A percentile compares a stretch with the other conserved stretches of the same genome.
Conservation (phyloP, 108 stramenopile species). For the Cyclotella baltica region DNA sequence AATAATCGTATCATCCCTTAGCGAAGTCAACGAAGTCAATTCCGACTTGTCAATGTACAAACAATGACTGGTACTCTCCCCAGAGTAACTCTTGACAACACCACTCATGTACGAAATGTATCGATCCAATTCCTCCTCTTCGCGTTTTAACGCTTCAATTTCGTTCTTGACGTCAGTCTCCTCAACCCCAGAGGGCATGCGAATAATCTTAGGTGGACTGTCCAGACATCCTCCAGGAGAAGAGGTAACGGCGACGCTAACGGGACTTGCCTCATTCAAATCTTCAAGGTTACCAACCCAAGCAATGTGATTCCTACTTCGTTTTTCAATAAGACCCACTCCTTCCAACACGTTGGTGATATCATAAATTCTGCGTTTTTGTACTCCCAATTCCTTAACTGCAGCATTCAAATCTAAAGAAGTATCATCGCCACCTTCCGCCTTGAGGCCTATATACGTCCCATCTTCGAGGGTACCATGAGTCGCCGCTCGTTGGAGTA, state of each 20-base stretch:
- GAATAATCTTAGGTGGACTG: conserved; percentile 41
- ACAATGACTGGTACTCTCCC: conserved; percentile 21
- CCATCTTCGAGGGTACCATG: conserved; percentile 54
- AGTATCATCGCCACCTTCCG: conserved; percentile 34
- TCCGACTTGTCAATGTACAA: conserved; percentile 78
- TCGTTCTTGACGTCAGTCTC: conserved; percentile 33
- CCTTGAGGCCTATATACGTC: conserved; percentile 24
- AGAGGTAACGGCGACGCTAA: not conserved
- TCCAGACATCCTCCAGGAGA: not conserved
- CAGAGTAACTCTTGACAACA: conserved; percentile 36
- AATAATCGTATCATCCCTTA: conserved; percentile 84
- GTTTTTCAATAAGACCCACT: conserved; percentile 88
- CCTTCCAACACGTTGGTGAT: conserved; percentile 97
- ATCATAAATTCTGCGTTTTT: conserved; percentile 95
- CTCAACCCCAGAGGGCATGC: conserved; percentile 3
- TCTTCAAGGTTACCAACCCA: conserved; percentile 59
- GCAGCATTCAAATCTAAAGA: conserved; percentile 92
- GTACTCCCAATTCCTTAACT: conserved; percentile 82
- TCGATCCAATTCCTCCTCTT: conserved; percentile 45
- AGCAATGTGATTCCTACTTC: conserved; percentile 90
- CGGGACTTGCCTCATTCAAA: conserved; percentile 1
- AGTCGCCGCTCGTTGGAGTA: conserved; percentile 64
- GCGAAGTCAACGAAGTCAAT: conserved; percentile 68
- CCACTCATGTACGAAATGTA: conserved; percentile 49
- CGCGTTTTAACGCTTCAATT: conserved; percentile 30